These are phyloP conservation scores for Stagonosporopsis cucurbitacearum DNA, from an alignment of 2,329 filamentous ascomycete species.

Conservation along the genomic window DNA sequence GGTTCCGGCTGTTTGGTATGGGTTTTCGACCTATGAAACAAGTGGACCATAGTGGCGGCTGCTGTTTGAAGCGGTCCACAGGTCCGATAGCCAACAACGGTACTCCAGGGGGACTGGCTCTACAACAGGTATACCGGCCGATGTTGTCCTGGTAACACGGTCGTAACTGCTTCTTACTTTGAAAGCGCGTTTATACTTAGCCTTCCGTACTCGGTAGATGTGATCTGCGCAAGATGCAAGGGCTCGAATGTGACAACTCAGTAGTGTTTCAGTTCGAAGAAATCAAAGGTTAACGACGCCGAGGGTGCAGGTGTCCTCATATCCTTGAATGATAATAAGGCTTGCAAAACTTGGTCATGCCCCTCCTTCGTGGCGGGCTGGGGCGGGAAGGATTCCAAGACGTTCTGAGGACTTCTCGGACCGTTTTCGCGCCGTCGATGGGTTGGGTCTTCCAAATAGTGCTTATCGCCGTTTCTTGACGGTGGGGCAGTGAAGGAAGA, in stretches of 20 bases:
- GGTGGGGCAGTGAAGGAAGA: conserved; percentile 1
- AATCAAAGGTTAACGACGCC: background rate
- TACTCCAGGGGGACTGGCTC: background rate
- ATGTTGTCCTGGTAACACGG: too few species aligned
- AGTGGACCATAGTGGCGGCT: conserved; percentile 12
- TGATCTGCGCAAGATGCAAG: conserved; percentile 11
- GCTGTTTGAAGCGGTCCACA: background rate
- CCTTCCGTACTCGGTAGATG: background rate
- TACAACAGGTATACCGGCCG: background rate
- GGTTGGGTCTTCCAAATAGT: background rate
- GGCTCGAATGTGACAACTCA: background rate
- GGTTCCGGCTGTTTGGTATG: conserved; percentile 14
- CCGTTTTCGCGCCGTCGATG: conserved; percentile 9
- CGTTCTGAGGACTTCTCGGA: conserved; percentile 18
- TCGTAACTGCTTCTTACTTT: background rate
- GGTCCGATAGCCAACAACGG: background rate
- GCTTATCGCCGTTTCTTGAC: background rate
- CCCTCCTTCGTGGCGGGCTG: conserved; percentile 20
- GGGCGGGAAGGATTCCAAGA: conserved; percentile 18
- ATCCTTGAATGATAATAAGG: background rate
- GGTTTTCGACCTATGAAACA: conserved; percentile 12
- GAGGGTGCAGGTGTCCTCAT: background rate
- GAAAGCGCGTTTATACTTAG: background rate
- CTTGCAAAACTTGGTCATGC: conserved; percentile 17
- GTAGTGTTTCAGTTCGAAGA: background rate